A percentile compares a stretch with the other conserved stretches of the same genome.
These are phyloP conservation scores for Lecanosticta acicola DNA, from an alignment of 2,329 filamentous ascomycete genomes.

Conservation along the genomic window DNA sequence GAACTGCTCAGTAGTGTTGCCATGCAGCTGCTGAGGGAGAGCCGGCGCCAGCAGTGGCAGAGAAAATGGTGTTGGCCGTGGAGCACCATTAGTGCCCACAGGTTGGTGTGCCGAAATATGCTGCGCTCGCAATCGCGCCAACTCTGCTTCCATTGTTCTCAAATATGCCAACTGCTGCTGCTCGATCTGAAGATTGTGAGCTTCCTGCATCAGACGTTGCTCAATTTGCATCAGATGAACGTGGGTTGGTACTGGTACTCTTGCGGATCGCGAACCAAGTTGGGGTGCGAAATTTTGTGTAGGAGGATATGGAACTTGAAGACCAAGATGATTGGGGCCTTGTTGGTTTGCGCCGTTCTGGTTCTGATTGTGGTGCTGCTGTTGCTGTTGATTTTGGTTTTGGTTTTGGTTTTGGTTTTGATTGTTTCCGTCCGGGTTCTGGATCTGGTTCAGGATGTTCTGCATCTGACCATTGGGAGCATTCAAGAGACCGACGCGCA, in stretches of 20 bases:
- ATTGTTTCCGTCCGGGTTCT: constrained; percentile 18
- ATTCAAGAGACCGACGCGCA: constrained; percentile 64
- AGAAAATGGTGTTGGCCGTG: constrained; percentile 11
- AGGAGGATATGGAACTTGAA: constrained; percentile 17
- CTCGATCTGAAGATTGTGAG: constrained; percentile 56
- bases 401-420: constrained; percentile 12
- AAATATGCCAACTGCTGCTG: constrained; percentile 65
- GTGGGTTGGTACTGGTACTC: constrained; percentile 42
- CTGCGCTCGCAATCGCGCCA: constrained; percentile 56
- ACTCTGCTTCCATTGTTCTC: constrained; percentile 61
- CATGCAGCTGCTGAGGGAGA: constrained; percentile 14
- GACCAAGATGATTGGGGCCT: constrained; percentile 18
- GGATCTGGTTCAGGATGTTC: constrained; percentile 37
- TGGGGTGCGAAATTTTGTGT: constrained; percentile 6
- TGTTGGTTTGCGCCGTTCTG: constrained; percentile 5
- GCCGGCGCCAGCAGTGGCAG: constrained; percentile 3
- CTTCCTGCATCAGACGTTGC: constrained; percentile 62
- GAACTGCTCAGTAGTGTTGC: constrained; percentile 30
- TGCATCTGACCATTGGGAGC: constrained; percentile 45
- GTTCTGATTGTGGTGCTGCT: constrained; percentile 27
- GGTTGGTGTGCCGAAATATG: constrained; percentile 22
- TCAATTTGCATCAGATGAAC: constrained; percentile 61
- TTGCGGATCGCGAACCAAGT: constrained; percentile 3
- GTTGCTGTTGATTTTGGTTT: constrained; percentile 24
- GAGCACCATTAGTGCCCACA: constrained; percentile 14